Evolutionary conservation across 345 rosid species (phyloP).

Genomic region (Crucihimalaya himalaica): DNA sequence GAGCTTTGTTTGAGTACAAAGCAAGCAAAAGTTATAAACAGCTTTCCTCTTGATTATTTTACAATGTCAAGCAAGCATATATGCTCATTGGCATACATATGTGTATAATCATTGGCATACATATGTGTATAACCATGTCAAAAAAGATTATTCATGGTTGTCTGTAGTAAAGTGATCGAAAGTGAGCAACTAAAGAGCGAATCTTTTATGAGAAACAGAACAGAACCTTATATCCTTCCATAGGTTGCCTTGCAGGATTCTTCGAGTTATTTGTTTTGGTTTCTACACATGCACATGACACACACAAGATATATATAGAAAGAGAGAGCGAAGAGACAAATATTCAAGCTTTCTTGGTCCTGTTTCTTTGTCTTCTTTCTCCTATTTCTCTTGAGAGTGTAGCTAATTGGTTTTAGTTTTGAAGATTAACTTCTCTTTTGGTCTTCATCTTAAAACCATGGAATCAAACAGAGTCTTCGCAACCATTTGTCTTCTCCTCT

Average conservation of each 20-base stretch:
- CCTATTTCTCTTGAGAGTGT: neutral
- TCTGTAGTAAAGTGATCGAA: conserved; percentile 46
- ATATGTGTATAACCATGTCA: conserved; percentile 20
- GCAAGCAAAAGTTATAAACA: conserved; percentile 62
- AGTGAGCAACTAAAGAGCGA: conserved; percentile 50
- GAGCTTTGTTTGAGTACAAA: conserved; percentile 74
- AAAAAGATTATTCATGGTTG: too few species aligned
- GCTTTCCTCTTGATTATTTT: conserved; percentile 37
- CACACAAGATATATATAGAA: neutral
- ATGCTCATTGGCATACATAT: conserved; percentile 43
- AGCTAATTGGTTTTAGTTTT: conserved; percentile 16
- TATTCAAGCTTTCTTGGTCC: conserved; percentile 14
- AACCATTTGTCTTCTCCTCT: conserved; percentile 44
- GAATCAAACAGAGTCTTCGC: conserved; percentile 32
- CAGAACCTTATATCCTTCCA: conserved; percentile 39
- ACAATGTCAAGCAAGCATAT: conserved; percentile 75
- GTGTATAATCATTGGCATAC: neutral
- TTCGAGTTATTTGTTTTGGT: conserved; percentile 2
- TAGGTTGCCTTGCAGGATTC: conserved; percentile 37
- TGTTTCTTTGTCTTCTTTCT: conserved; percentile 15
- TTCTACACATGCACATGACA: conserved; percentile 28
- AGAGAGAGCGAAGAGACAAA: neutral
- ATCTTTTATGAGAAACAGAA: conserved; percentile 49
- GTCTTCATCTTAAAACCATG: conserved; percentile 40
- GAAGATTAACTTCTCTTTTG: conserved; percentile 6